Conservation (phyloP, 2,329 filamentous ascomycete species). For the Trichoderma aggressivum region DNA sequence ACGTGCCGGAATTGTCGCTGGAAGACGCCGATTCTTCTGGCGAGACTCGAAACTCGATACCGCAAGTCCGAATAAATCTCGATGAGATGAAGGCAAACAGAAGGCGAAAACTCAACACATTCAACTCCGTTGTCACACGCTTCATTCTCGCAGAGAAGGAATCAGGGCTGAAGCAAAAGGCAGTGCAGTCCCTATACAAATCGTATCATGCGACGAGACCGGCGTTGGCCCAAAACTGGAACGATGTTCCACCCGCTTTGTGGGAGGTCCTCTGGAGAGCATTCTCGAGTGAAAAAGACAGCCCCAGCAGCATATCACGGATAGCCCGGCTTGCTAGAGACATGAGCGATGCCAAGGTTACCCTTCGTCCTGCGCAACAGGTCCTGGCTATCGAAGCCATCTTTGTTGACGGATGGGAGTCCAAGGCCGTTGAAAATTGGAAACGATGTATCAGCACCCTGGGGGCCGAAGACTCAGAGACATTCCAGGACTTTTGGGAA, state of each 20-base stretch:
- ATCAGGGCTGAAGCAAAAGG: slow-evolving; percentile 31
- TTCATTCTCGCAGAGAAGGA: slow-evolving; percentile 29
- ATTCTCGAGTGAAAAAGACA: slow-evolving; percentile 51
- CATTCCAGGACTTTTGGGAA: slow-evolving; percentile 57
- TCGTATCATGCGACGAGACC: slow-evolving; percentile 47
- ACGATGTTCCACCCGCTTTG: slow-evolving; percentile 55
- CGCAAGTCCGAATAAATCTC: slow-evolving; percentile 34
- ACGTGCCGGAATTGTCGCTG: slow-evolving; percentile 27
- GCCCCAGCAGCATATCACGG: slow-evolving; percentile 57
- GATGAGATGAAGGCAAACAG: slow-evolving; percentile 38
- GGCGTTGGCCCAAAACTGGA: slow-evolving; percentile 44
- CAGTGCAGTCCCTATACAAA: slow-evolving; percentile 45
- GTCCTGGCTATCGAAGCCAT: slow-evolving; percentile 67
- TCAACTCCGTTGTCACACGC: slow-evolving; percentile 34
- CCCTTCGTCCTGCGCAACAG: slow-evolving; percentile 55
- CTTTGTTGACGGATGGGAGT: slow-evolving; percentile 58
- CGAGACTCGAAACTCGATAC: slow-evolving; percentile 21
- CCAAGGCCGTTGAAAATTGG: slow-evolving; percentile 62
- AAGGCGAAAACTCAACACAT: slow-evolving; percentile 36
- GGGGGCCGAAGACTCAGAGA: slow-evolving; percentile 43
- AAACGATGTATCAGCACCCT: slow-evolving; percentile 54
- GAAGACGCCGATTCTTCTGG: slow-evolving; percentile 21
- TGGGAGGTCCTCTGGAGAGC: slow-evolving; percentile 67
- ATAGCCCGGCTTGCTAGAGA: slow-evolving; percentile 62
- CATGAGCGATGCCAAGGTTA: slow-evolving; percentile 57